A percentile compares a stretch with the other conserved stretches of the same genome.
phyloP scores from a whole-genome alignment of 257 asterid species.

The Hygrophila difformis region DNA sequence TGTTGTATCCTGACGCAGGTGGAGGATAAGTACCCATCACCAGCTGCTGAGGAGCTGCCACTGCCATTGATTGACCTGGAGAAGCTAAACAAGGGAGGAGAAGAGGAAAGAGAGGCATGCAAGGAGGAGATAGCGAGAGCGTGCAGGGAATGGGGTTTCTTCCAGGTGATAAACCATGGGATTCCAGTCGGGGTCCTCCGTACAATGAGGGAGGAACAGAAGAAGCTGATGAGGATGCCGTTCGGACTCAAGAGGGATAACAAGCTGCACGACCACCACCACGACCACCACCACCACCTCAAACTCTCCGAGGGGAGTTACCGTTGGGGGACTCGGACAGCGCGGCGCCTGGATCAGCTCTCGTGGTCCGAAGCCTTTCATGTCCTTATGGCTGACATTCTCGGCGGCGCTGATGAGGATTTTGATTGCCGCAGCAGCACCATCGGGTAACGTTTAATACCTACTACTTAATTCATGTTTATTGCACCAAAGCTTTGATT shows the following conservation, averaged over 20 bases:
- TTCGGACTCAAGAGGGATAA: slow-evolving; percentile 38
- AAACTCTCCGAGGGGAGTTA: slow-evolving; percentile 58
- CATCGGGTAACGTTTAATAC: too few species aligned
- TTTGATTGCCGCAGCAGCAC: slow-evolving; percentile 11
- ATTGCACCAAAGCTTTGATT: too few species aligned
- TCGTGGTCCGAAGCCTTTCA: slow-evolving; percentile 94
- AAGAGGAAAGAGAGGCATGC: slow-evolving; percentile 33
- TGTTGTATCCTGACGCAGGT: too few species aligned
- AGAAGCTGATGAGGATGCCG: slow-evolving; percentile 49
- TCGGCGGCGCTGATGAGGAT: slow-evolving; percentile 18
- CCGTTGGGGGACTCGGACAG: slow-evolving; percentile 79
- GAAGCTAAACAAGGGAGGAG: slow-evolving; percentile 31
- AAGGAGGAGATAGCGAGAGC: slow-evolving; percentile 52
- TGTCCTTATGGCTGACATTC: slow-evolving; percentile 38
- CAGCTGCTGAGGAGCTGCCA: slow-evolving; percentile 53
- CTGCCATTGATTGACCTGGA: slow-evolving; percentile 62
- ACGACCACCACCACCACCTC: too few species aligned
- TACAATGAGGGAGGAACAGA: slow-evolving; percentile 54
- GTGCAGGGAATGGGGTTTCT: slow-evolving; percentile 82
- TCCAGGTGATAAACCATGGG: slow-evolving; percentile 79
- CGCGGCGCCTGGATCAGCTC: slow-evolving; percentile 47
- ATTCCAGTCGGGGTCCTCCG: slow-evolving; percentile 38
- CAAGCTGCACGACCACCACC: slow-evolving; percentile 23
- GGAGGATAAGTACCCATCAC: too few species aligned
- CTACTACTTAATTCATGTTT: too few species aligned